Evolutionary conservation across 2,329 filamentous ascomycete species (phyloP), one percentile per base, ranked within the genome.

Genomic region (Amphichorda felina): DNA sequence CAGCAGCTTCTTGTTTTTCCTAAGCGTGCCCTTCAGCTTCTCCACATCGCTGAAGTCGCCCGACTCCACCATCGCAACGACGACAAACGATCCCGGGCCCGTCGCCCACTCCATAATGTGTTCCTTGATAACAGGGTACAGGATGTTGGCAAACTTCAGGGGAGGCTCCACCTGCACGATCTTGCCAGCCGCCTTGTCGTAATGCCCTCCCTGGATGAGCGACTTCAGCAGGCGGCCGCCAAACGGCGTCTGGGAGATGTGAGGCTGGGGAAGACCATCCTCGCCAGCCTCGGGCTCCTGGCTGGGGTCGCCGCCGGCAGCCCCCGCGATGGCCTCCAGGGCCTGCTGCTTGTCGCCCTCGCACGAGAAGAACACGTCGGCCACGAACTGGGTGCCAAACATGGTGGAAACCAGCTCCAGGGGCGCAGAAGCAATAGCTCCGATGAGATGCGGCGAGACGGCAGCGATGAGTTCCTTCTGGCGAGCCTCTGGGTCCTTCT

Each of bases 141-240:
- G 67, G 33, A 82, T 64, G 43, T 82, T 72, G 40, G 84, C 77
- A 54, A 98, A 98, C 34, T 79, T 71, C 38, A 96, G 67, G 7
- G 83, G 71, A 13, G 87, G 86, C 33, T 87, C 76, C 2, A 82
- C 70, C 16, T 76, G 73, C 48, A 82, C 71, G 30, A 91, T 60
- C 38, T 69, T 75, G 58, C 86, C 86, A 2, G 75, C 69, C 30
- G 69, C 69, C 41, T 75, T 75, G 57, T 96, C 86, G 53, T 83
- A 98, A 39, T 77, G 79, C 18, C 93, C 91, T 29, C 91, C 91
- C 37, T 86, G 80, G 17, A 95, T 87, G 7, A 98, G 72, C 0
- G 82, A 82, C 64, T 94, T 95, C 49, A 96, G 71, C 79, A 95
- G 82, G 40, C 86, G 80, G 13, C 84, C 86, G 28, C 77, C 82